Conservation (phyloP, 2,329 filamentous ascomycete genomes). For the Xylaria sp. region DNA sequence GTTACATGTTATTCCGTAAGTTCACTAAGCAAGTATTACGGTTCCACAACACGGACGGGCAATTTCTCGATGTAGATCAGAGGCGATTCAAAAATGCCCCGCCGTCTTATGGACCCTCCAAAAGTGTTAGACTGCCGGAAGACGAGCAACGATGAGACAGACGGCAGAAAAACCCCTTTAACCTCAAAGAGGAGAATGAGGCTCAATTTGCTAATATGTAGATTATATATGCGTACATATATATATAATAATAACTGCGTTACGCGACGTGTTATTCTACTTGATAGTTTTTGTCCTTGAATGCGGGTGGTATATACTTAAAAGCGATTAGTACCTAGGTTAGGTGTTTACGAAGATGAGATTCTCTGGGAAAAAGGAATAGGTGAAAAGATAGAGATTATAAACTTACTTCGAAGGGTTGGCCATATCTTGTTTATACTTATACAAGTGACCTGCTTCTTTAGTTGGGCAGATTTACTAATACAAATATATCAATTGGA, state of each 20-base stretch:
- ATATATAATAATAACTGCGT: background rate
- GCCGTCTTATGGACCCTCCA: background rate
- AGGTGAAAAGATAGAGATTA: background rate
- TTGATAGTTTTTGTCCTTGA: background rate
- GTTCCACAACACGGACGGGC: conserved; percentile 24
- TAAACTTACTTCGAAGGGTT: background rate
- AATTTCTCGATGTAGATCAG: conserved; percentile 13
- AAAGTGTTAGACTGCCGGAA: too few relatives aligned
- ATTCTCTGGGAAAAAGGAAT: background rate
- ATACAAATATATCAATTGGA: background rate
- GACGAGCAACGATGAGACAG: background rate
- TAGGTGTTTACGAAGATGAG: too few relatives aligned
- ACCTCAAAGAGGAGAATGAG: background rate
- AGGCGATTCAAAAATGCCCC: conserved; percentile 21
- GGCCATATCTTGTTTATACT: background rate
- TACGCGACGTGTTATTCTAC: background rate
- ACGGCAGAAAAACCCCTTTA: background rate
- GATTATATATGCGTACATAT: conserved; percentile 6
- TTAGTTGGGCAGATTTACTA: background rate
- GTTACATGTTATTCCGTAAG: conserved; percentile 22
- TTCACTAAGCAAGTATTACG: background rate
- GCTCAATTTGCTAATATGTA: background rate
- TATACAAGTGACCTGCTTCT: background rate
- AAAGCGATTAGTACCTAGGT: background rate
- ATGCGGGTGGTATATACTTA: background rate